Percentiles rank a stretch among this genome's conserved stretches.
phyloP scores from a whole-genome alignment of 768 basidiomycete genomes.

The Collybia nuda region DNA sequence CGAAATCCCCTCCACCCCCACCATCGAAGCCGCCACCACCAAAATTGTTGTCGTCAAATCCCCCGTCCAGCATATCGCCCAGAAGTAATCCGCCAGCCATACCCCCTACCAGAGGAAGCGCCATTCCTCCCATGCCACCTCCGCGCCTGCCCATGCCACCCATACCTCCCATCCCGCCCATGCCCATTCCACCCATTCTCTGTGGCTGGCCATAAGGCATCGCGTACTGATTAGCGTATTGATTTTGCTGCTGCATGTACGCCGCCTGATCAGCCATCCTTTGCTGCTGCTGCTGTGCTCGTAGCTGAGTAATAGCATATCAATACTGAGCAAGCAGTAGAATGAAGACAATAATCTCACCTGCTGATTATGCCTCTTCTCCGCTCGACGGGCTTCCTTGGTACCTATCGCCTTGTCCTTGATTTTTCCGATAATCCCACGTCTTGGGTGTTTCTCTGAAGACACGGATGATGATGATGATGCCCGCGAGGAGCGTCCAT shows the following conservation, averaged over 20 bases:
- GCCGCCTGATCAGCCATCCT: conserved; percentile 14
- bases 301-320: neutral
- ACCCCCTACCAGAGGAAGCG: conserved; percentile 41
- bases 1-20: conserved; percentile 20
- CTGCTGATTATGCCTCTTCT: conserved; percentile 12
- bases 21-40: conserved; percentile 15
- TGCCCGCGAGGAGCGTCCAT: conserved; percentile 9
- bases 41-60: conserved; percentile 24
- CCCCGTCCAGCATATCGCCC: conserved; percentile 43
- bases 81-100: conserved; percentile 51
- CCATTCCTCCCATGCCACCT: conserved; percentile 31
- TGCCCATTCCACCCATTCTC: conserved; percentile 11
- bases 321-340: neutral
- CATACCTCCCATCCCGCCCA: conserved; percentile 19
- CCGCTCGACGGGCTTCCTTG: conserved; percentile 59
- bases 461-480: conserved; percentile 1
- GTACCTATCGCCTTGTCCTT: conserved; percentile 66
- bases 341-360: neutral
- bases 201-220: conserved; percentile 16
- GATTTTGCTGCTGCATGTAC: conserved; percentile 15
- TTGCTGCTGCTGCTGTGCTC: conserved; percentile 20
- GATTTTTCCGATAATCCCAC: conserved; percentile 57
- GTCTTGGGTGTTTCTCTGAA: conserved; percentile 27
- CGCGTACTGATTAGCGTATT: conserved; percentile 27
- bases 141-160: conserved; percentile 17